phyloP scores from a whole-genome alignment of 495 filamentous ascomycete species.

The Cryomyces minteri region DNA sequence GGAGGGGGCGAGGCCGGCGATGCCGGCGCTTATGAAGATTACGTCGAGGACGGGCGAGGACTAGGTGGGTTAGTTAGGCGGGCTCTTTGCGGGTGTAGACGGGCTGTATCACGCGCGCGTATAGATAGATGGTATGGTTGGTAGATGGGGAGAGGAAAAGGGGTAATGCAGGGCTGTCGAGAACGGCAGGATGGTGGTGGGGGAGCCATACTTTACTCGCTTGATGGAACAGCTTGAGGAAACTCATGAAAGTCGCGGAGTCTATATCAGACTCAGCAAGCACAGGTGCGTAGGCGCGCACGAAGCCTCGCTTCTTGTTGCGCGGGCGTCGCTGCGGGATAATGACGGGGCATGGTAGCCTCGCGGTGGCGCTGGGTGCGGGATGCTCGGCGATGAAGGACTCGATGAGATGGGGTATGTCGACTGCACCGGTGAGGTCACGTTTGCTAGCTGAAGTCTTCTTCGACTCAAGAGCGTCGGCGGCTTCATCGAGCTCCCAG shows the following conservation, averaged over 20 bases:
- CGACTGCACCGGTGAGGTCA: not conserved
- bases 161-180: no score
- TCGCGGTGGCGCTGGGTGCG: not conserved
- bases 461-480: not conserved
- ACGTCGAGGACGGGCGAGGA: conserved; percentile 6
- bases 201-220: conserved; percentile 15
- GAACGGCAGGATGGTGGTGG: no score
- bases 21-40: conserved; percentile 5
- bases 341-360: conserved; percentile 25
- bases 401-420: conserved; percentile 10
- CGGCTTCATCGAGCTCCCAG: conserved; percentile 33
- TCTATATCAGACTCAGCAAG: conserved; percentile 31
- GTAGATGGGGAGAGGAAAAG: no score
- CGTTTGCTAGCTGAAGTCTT: not conserved
- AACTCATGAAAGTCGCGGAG: conserved; percentile 33
- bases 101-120: no score
- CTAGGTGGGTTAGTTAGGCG: no score
- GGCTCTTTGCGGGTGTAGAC: no score
- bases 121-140: no score
- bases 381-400: not conserved
- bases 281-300: conserved; percentile 32
- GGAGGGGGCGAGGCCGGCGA: conserved; percentile 19
- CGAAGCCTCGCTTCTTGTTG: conserved; percentile 25
- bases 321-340: conserved; percentile 31
- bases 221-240: conserved; percentile 30